Conservation (phyloP, 352 stramenopile species). For the Phytophthora crassamura region DNA sequence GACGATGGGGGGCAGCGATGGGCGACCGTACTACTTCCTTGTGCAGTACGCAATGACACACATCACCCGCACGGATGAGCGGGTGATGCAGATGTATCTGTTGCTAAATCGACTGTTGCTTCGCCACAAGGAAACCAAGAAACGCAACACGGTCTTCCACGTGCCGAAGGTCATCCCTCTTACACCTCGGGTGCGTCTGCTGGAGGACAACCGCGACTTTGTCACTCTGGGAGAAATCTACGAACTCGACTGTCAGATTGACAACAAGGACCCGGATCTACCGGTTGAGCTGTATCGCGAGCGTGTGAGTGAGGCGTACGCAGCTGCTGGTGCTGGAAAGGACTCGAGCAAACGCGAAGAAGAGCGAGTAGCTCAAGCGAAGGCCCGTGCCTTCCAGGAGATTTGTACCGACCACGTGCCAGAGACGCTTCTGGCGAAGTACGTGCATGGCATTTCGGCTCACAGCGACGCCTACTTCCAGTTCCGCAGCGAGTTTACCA, state of each 20-base stretch:
- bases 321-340: slow-evolving; percentile 35
- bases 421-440: slow-evolving; percentile 87
- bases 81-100: slow-evolving; percentile 95
- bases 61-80: slow-evolving; percentile 93
- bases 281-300: slow-evolving; percentile 84
- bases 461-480: slow-evolving; percentile 86
- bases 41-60: slow-evolving; percentile 94
- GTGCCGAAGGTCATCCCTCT: slow-evolving; percentile 93
- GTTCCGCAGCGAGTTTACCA: slow-evolving; percentile 89
- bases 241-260: slow-evolving; percentile 73
- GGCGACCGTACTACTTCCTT: slow-evolving; percentile 90
- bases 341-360: slow-evolving; percentile 63
- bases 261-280: slow-evolving; percentile 78
- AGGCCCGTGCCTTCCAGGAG: slow-evolving; percentile 75
- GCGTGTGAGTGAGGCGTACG: slow-evolving; percentile 76
- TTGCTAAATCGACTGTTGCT: slow-evolving; percentile 88
- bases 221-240: slow-evolving; percentile 90
- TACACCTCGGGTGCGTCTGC: slow-evolving; percentile 88
- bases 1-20: slow-evolving; percentile 90
- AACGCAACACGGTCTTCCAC: slow-evolving; percentile 90
- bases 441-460: slow-evolving; percentile 77
- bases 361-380: slow-evolving; percentile 64
- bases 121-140: slow-evolving; percentile 89
- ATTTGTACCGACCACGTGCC: slow-evolving; percentile 84
- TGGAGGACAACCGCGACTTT: slow-evolving; percentile 88